Evolutionary conservation across 2,329 filamentous ascomycete species (phyloP), one percentile per base, ranked within the genome.

Genomic region (Colletotrichum sp.): DNA sequence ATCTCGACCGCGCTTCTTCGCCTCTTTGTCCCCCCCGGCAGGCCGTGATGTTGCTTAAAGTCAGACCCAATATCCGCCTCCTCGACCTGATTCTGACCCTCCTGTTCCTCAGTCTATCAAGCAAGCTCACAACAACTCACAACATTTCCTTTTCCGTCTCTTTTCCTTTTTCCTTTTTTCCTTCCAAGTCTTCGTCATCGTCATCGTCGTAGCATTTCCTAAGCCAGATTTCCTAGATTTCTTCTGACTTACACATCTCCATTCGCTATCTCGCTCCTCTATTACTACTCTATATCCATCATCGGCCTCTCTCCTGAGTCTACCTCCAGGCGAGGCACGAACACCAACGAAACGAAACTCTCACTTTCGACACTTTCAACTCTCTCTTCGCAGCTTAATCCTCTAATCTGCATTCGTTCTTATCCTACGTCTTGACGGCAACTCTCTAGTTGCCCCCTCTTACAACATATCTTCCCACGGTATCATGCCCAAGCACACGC

Each of bases 401-500:
- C 48, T 65, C 32, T 77, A 77, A 74, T 78, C 75, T 59, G 74
- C 63, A 34, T 57, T 39, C 39, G 21, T 66, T 69, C 67, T 59
- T 69, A 72, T 78, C 77, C 77, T 65, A 68, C 75, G 73, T 65
- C 67, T 28, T 74, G 61, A 74, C 75, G 68, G 66, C 73, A 67
- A 61, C 65, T 21, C 68, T 65, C 69, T 76, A 76, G 64, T 76
- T 68, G 77, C 67, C 76, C 76, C 71, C 61, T 59, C 57, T 77
- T 74, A 75, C 69, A 8, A 74, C 67, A 72, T 72, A 68, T 76
- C 65, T 55, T 77, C 69, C 77, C 71, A 78, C 79, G 28, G 65
- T 78, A 85, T 79, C 79, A 89, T 89, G 88, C 85, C 88, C 70
- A 88, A 86, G 80, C 86, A 88, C 79, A 83, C 82, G 10, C 84